Base-by-base conservation (phyloP, 441 rosid genomes). In the Lagerstroemia fauriei region DNA sequence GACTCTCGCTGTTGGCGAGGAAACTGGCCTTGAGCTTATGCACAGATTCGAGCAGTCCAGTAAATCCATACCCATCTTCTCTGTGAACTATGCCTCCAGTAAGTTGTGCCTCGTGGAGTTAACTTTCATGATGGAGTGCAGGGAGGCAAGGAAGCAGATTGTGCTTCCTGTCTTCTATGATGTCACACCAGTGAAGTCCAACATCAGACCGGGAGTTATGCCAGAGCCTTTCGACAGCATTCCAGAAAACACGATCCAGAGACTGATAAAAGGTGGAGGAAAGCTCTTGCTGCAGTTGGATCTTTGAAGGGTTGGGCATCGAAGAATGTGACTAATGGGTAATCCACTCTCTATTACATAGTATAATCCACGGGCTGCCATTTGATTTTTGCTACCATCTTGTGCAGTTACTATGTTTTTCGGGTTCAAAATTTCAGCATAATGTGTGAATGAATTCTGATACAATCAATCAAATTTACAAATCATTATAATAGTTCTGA, bases 21-120 rank as follows among this genome's bases (percentile, higher is more conserved):
- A 48, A 22, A 76, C 53, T 76, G 78, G 78, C 4, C 25, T 25
- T 18, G 46, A 76, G 29, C 78, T 76, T 14, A 13, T 76, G 34
- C n/a, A 76, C 10, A 66, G 57, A 6, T 53, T 76, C 44, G 31
- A 47, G 44, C 22, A n/a, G 5, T 51, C 78, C 12, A 53, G 7
- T 0, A 9, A 46, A 27, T 73, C 51, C 57, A 73, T 73, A 25
- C 77, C 77, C 57, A 41, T 73, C 32, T 47, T 73, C 77, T 73
- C 77, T 27, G 32, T 7, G 27, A 22, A 73, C 50, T 73, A 73
- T 20, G 77, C 77, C 3, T 73, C 77, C 18, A 75, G 78, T 11
- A 75, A 53, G 32, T 46, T 61, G 56, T 75, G 78, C 61, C 78
- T 75, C 78, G 5, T 16, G 32, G 78, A 75, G 41, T 25, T 75